phyloP scores from a whole-genome alignment of 176 grass and related monocot genomes.

The Oryza glumipatula region DNA sequence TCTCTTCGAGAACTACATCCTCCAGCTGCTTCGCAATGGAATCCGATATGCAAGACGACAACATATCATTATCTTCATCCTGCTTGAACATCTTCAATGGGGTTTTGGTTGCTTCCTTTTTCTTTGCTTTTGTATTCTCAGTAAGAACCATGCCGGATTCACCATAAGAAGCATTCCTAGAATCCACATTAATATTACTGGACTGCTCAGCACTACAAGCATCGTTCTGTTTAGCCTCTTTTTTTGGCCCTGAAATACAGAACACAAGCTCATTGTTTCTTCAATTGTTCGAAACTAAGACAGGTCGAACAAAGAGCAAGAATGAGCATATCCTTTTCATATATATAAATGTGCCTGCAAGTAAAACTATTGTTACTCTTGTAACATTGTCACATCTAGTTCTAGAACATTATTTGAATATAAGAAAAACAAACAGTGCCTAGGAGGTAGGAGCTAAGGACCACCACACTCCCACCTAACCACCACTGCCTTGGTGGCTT shows the following conservation, averaged over 20 bases:
- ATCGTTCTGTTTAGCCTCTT: slow-evolving; percentile 40
- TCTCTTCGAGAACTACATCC: slow-evolving; percentile 55
- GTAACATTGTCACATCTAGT: slow-evolving; percentile 38
- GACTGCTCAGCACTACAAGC: slow-evolving; percentile 20
- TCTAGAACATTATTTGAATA: slow-evolving; percentile 22
- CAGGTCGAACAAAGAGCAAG: slow-evolving; percentile 47
- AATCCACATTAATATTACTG: slow-evolving; percentile 21
- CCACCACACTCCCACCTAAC: no score
- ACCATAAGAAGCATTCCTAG: slow-evolving; percentile 32
- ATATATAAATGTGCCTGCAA: slow-evolving; percentile 57
- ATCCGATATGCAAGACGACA: slow-evolving; percentile 64
- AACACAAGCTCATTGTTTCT: slow-evolving; percentile 68
- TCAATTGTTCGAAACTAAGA: slow-evolving; percentile 57
- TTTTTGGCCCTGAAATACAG: slow-evolving; percentile 60
- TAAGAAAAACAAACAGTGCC: slow-evolving; percentile 25
- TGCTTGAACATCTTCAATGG: slow-evolving; percentile 42
- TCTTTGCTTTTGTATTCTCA: slow-evolving; percentile 32
- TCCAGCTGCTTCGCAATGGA: slow-evolving; percentile 78
- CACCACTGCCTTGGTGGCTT: no score
- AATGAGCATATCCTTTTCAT: slow-evolving; percentile 49
- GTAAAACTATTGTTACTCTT: slow-evolving; percentile 55
- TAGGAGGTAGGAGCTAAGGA: background rate
- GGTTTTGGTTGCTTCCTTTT: slow-evolving; percentile 41
- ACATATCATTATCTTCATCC: slow-evolving; percentile 38
- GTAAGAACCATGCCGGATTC: slow-evolving; percentile 40